A percentile compares a stretch with the other conserved stretches of the same genome.
Conservation (phyloP, 257 asterid species). For the Nyctanthes arbortristis region DNA sequence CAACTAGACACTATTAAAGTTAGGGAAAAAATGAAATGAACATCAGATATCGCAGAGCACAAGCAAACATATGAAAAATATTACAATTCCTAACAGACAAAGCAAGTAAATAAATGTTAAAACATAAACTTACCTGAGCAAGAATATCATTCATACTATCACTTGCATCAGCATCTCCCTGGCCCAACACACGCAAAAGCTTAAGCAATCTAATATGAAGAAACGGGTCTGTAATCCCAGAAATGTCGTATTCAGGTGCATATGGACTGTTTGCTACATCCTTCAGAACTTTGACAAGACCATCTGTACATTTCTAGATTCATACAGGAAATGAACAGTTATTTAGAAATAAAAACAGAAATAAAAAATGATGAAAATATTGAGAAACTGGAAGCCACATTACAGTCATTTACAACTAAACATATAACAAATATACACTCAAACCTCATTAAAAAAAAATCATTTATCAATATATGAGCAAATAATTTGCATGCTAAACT, state of each 20-base stretch:
- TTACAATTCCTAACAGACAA: background rate
- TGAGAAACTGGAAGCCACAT: slow-evolving; percentile 1
- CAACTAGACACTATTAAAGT: too few relatives aligned
- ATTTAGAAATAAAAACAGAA: too few relatives aligned
- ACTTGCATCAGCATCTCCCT: slow-evolving; percentile 94
- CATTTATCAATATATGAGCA: background rate
- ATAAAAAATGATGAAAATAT: slow-evolving; percentile 13
- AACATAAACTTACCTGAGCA: slow-evolving; percentile 69
- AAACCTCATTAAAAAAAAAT: background rate
- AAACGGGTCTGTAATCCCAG: slow-evolving; percentile 96
- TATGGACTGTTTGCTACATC: slow-evolving; percentile 93
- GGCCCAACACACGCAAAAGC: slow-evolving; percentile 84
- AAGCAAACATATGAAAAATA: background rate
- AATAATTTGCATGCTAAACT: background rate
- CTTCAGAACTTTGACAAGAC: slow-evolving; percentile 79
- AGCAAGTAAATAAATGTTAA: background rate
- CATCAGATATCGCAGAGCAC: background rate
- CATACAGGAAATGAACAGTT: slow-evolving; percentile 23
- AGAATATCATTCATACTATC: slow-evolving; percentile 95
- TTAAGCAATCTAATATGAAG: slow-evolving; percentile 85
- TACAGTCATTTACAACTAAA: background rate
- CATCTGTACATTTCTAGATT: slow-evolving; percentile 84
- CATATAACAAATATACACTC: background rate
- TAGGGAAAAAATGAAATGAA: too few relatives aligned
- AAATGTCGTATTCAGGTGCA: slow-evolving; percentile 90